Evolutionary conservation across 2,329 filamentous ascomycete genomes (phyloP).

Genomic region (Ophiostoma quercus): DNA sequence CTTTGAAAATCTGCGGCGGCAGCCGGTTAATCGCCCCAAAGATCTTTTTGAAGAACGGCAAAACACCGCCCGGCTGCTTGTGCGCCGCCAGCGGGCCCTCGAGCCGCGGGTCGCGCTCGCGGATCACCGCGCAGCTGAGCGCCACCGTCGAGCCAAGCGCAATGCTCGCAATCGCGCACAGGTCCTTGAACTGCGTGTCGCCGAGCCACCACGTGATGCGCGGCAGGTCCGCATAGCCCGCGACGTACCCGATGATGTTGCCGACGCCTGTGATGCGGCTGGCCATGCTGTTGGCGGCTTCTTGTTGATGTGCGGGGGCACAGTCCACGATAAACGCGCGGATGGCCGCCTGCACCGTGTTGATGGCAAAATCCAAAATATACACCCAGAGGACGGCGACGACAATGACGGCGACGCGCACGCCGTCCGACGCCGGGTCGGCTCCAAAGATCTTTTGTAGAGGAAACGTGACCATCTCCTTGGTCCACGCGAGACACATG

Average conservation of each 20-base stretch:
- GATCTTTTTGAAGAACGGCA: constrained; percentile 75
- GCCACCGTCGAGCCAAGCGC: constrained; percentile 63
- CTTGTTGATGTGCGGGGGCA: constrained; percentile 86
- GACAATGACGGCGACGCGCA: constrained; percentile 63
- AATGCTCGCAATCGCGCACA: constrained; percentile 78
- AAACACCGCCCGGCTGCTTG: constrained; percentile 51
- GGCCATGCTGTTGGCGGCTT: constrained; percentile 90
- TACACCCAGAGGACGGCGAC: constrained; percentile 84
- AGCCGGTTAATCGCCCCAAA: constrained; percentile 70
- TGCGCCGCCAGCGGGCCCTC: constrained; percentile 58
- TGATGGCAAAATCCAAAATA: constrained; percentile 88
- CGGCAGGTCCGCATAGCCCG: constrained; percentile 77
- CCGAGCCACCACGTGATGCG: constrained; percentile 70
- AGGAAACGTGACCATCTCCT: constrained; percentile 63
- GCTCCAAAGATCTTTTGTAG: constrained; percentile 62
- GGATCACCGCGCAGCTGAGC: constrained; percentile 63
- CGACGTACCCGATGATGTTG: constrained; percentile 85
- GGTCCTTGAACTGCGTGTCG: constrained; percentile 84
- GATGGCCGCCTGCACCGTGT: constrained; percentile 89
- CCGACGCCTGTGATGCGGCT: constrained; percentile 80
- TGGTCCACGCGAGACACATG: constrained; percentile 67
- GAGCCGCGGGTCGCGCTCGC: constrained; percentile 72
- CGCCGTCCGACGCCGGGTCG: constrained; percentile 57
- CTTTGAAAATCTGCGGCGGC: constrained; percentile 73
- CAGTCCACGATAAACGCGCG: constrained; percentile 92